Conservation (phyloP, 176 grass and related monocot genomes). For the Secale cereale region DNA sequence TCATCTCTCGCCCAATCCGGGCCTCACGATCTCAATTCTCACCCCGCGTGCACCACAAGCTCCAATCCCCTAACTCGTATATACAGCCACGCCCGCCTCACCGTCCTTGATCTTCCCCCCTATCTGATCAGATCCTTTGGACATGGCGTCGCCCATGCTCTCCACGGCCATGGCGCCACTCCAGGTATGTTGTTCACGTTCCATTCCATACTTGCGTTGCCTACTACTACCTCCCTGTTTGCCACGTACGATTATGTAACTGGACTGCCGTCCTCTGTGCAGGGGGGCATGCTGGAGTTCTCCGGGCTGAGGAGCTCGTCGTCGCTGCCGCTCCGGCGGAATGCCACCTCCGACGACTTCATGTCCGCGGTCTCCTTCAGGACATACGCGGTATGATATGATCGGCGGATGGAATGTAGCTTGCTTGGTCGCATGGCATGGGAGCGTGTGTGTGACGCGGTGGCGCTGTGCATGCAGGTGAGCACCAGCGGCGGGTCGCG, state of each 20-base stretch:
- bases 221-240: neutral
- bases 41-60: conserved; percentile 24
- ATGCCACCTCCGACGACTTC: conserved; percentile 62
- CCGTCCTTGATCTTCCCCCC: conserved; percentile 24
- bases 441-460: neutral
- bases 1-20: conserved; percentile 34
- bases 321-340: conserved; percentile 41
- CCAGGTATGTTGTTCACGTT: neutral
- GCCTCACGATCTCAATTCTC: conserved; percentile 36
- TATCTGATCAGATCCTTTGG: neutral
- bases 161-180: conserved; percentile 36
- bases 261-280: neutral
- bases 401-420: neutral
- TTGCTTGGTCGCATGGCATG: neutral
- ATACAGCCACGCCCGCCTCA: conserved; percentile 8
- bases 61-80: conserved; percentile 35
- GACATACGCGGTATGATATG: conserved; percentile 36
- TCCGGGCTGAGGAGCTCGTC: conserved; percentile 53
- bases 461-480: conserved; percentile 38
- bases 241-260: neutral
- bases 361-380: conserved; percentile 45
- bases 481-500: conserved; percentile 28
- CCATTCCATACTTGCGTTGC: neutral
- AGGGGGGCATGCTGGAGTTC: conserved; percentile 59
- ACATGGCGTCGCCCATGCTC: conserved; percentile 66